Conservation (phyloP, 176 grass and related monocot genomes). For the Raddia guianensis region DNA sequence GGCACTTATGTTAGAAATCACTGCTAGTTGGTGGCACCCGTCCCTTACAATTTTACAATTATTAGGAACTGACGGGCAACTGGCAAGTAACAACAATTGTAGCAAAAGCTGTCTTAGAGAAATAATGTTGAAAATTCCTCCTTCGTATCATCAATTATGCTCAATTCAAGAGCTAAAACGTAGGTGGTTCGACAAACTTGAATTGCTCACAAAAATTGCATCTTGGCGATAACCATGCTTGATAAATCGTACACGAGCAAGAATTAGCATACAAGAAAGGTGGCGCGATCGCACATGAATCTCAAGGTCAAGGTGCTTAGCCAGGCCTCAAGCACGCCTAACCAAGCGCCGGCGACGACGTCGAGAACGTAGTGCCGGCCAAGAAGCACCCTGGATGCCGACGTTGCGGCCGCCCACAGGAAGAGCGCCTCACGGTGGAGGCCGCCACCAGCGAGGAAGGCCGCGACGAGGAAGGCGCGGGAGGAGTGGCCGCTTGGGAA, state of each 20-base stretch:
- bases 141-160: not conserved
- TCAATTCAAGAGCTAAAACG: not conserved
- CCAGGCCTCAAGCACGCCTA: conserved; percentile 82
- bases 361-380: conserved; percentile 88
- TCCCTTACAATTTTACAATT: not conserved
- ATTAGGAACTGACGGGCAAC: not conserved
- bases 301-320: conserved; percentile 46
- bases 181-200: not conserved
- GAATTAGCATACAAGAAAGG: conserved; percentile 45
- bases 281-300: conserved; percentile 28
- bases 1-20: not conserved
- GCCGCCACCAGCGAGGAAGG: conserved; percentile 52
- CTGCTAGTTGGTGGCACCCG: not conserved
- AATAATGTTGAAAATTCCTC: not conserved
- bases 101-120: not conserved
- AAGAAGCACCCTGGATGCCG: conserved; percentile 78
- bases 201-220: conserved; percentile 29
- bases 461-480: conserved; percentile 74
- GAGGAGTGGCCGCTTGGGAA: conserved; percentile 94
- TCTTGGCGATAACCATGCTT: not conserved
- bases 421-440: conserved; percentile 47
- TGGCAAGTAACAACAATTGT: not conserved
- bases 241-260: not conserved
- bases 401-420: conserved; percentile 73
- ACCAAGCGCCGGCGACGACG: conserved; percentile 65